These are phyloP conservation scores for Pseudogymnoascus sp. DNA, from an alignment of 2,329 filamentous ascomycete species.

Conservation along the genomic window DNA sequence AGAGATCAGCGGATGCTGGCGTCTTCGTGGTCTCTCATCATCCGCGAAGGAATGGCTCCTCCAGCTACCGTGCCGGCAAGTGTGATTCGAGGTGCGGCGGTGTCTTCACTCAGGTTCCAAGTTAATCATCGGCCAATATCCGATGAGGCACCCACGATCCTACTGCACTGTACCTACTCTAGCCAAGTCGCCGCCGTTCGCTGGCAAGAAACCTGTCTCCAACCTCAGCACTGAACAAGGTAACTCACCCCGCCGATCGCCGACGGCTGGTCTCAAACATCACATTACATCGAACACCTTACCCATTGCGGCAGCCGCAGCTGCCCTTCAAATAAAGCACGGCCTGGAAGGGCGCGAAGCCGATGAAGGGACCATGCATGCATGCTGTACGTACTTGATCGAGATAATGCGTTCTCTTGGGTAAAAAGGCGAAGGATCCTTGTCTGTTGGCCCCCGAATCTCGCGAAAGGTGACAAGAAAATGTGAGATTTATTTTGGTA, in stretches of 20 bases:
- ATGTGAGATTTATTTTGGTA: not conserved
- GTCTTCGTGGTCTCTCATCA: not conserved
- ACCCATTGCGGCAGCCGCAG: not conserved
- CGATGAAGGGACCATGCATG: slow-evolving; percentile 1
- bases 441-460: not conserved
- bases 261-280: not conserved
- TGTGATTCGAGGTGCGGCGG: not conserved
- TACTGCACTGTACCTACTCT: slow-evolving; percentile 2
- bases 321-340: slow-evolving; percentile 1
- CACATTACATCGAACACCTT: not conserved
- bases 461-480: no score
- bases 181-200: not conserved
- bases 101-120: not conserved
- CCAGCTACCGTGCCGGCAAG: no score
- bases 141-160: not conserved
- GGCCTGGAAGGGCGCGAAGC: not conserved
- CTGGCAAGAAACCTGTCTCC: not conserved
- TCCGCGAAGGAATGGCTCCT: not conserved
- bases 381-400: not conserved
- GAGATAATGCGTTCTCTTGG: not conserved
- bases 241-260: not conserved
- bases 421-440: not conserved
- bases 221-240: not conserved
- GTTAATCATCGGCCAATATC: not conserved
- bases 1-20: not conserved